Conservation (phyloP, 192 early-diverging fungal species). For the Linnemannia zychae region DNA sequence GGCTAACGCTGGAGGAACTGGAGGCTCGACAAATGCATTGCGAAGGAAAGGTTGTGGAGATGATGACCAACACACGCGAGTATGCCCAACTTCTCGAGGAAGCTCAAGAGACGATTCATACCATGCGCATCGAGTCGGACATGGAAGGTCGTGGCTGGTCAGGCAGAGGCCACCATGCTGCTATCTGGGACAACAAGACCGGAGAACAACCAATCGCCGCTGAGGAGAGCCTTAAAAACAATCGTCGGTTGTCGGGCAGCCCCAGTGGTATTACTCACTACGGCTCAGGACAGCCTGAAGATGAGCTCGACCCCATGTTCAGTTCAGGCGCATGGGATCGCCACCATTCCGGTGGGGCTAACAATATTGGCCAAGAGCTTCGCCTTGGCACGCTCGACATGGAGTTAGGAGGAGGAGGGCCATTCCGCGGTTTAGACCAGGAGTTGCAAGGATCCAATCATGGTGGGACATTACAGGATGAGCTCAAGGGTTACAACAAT, state of each 20-base stretch:
- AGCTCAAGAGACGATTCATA: slow-evolving; percentile 73
- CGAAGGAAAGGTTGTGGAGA: slow-evolving; percentile 65
- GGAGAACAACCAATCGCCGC: slow-evolving; percentile 23
- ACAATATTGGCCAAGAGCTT: slow-evolving; percentile 28
- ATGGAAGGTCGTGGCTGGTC: slow-evolving; percentile 57
- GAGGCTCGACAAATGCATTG: slow-evolving; percentile 68
- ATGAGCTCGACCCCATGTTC: slow-evolving; percentile 39
- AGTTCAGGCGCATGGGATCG: slow-evolving; percentile 7
- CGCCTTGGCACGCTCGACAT: slow-evolving; percentile 14
- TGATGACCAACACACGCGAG: slow-evolving; percentile 70
- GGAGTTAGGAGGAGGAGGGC: slow-evolving; percentile 2
- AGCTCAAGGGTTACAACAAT: no score
- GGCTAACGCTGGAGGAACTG: slow-evolving; percentile 65
- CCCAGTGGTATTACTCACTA: not conserved
- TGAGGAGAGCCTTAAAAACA: not conserved
- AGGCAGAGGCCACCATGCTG: slow-evolving; percentile 25
- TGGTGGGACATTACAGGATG: not conserved
- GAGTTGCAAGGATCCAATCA: slow-evolving; percentile 24
- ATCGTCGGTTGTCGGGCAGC: slow-evolving; percentile 4
- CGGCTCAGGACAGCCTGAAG: not conserved
- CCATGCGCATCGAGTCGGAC: slow-evolving; percentile 61
- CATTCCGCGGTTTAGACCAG: not conserved
- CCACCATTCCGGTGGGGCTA: not conserved
- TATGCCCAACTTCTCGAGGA: slow-evolving; percentile 70
- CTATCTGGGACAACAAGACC: slow-evolving; percentile 53